Evolutionary conservation across 1,139 yeast species (phyloP), one percentile per base, ranked within the genome.

Genomic region (Magnusiomyces suaveolens): DNA sequence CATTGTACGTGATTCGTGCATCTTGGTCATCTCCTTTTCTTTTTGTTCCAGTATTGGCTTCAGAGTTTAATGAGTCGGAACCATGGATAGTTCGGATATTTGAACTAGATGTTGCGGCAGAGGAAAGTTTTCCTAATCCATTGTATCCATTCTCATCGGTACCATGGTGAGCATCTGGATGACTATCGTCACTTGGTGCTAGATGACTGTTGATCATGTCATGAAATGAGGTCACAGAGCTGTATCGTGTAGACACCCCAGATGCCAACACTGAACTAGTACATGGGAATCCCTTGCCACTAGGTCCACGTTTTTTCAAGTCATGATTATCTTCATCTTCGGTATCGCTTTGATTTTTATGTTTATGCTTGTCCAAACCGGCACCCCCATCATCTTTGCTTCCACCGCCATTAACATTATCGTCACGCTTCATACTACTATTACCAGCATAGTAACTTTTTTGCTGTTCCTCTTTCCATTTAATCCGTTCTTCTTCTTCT

Each of bases 1-100:
- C 81, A 60, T 77, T 77, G 59, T 76, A 77, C 0, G 79, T 74
- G 18, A 66, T 61, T 43, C 73, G 66, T 48, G 74, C 75, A 14
- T 66, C 68, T 36, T 36, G 10, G 18, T 36, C 41, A 3, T 36
- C 18, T 14, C 16, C 16, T 10, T 36, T 18, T 6, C 33, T 29
- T 6, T 29, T 29, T 16, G 58, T 23, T 38, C 51, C 39, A 14
- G 48, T 51, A 3, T 55, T 58, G 23, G 60, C 59, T 29, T 64
- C 64, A 43, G 66, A 61, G 41, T 67, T 52, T 0, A 71, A 65
- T 53, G 69, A 65, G 36, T 64, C 60, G 2, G 64, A n/a, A 26
- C 21, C 38, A 23, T 52, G 46, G 12, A 52, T 48, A 32, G 54
- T 52, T 8, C 50, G 43, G 3, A 52, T 36, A 18, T 52, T 52